These are phyloP conservation scores for Dryas drummondii DNA, from an alignment of 306 rosid genomes.

Conservation along the genomic window DNA sequence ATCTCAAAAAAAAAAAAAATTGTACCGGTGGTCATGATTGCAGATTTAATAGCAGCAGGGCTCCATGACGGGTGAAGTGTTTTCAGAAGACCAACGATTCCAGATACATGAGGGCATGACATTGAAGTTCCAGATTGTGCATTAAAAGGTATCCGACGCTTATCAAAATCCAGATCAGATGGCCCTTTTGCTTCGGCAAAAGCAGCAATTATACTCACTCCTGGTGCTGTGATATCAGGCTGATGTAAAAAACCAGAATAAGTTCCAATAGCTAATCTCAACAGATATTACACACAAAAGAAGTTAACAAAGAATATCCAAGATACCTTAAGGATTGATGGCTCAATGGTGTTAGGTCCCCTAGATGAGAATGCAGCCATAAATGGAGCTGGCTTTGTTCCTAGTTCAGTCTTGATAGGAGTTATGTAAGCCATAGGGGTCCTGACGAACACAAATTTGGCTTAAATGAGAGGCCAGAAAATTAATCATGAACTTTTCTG, in stretches of 20 bases:
- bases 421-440: slow-evolving; percentile 1
- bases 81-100: slow-evolving; percentile 45
- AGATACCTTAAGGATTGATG: slow-evolving; percentile 47
- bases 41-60: slow-evolving; percentile 53
- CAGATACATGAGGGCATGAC: slow-evolving; percentile 60
- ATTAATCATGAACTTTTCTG: background rate
- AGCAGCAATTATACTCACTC: slow-evolving; percentile 40
- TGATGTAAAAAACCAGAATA: slow-evolving; percentile 1
- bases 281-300: background rate
- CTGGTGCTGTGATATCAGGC: slow-evolving; percentile 55
- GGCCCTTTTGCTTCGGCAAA: slow-evolving; percentile 13
- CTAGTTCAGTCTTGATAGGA: slow-evolving; percentile 22
- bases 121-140: slow-evolving; percentile 48
- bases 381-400: slow-evolving; percentile 39
- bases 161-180: slow-evolving; percentile 19
- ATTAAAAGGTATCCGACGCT: slow-evolving; percentile 22
- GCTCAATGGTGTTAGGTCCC: slow-evolving; percentile 44
- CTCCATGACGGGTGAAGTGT: slow-evolving; percentile 49
- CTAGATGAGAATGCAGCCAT: slow-evolving; percentile 55
- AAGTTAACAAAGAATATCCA: background rate
- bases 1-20: background rate
- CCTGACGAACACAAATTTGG: background rate
- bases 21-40: slow-evolving; percentile 48
- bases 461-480: background rate
- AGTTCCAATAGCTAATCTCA: background rate